Evolutionary conservation across 352 stramenopile species (phyloP).

Genomic region (Plasmopara halstedii): DNA sequence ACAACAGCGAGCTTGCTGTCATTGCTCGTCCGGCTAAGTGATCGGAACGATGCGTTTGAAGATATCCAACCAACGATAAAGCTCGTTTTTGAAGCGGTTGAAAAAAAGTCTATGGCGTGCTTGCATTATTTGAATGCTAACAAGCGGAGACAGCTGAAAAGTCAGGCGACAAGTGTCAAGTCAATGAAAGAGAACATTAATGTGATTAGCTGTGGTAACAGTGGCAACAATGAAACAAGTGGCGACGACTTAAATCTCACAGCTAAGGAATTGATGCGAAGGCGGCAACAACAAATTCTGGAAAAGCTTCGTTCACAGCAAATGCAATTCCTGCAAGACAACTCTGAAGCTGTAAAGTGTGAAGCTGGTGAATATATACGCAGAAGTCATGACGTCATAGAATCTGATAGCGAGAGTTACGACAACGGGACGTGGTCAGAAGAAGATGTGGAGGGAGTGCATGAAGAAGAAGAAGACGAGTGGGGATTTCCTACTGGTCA

Average conservation of each 20-base stretch:
- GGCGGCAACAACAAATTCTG: conserved; percentile 60
- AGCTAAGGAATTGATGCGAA: conserved; percentile 54
- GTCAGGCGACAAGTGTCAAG: neutral
- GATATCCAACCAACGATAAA: conserved; percentile 18
- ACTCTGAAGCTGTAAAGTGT: conserved; percentile 19
- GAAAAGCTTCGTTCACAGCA: conserved; percentile 67
- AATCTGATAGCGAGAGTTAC: conserved; percentile 16
- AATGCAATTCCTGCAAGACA: conserved; percentile 57
- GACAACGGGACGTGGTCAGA: conserved; percentile 28
- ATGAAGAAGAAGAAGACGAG: conserved; percentile 64
- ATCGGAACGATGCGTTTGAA: conserved; percentile 14
- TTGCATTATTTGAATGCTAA: conserved; percentile 12
- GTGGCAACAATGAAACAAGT: neutral
- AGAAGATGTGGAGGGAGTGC: conserved; percentile 34
- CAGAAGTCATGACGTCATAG: neutral
- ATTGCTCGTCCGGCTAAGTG: conserved; percentile 14
- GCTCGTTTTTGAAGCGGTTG: conserved; percentile 14
- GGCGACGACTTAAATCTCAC: conserved; percentile 16
- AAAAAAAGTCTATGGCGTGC: conserved; percentile 22
- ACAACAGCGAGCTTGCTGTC: conserved; percentile 19
- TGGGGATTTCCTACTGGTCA: conserved; percentile 77
- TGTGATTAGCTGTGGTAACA: conserved; percentile 1
- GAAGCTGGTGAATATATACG: conserved; percentile 4
- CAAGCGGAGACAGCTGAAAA: conserved; percentile 9
- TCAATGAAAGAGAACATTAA: neutral